phyloP scores from a whole-genome alignment of 176 grass and related monocot species.

The Aegilops umbellulata region DNA sequence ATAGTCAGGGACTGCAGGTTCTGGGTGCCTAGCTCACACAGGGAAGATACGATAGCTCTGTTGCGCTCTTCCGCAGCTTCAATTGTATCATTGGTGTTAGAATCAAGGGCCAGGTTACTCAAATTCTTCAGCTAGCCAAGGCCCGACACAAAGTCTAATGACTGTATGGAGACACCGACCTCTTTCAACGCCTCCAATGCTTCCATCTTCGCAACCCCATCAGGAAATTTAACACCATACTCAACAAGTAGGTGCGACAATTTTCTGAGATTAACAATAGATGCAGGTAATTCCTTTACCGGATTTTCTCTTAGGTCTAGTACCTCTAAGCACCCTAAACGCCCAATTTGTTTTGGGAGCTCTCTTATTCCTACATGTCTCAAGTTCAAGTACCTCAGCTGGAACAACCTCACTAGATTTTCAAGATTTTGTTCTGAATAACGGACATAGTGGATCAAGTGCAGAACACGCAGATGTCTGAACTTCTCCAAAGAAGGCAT shows the following conservation, averaged over 20 bases:
- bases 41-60: background rate
- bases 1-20: background rate
- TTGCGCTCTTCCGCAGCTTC: background rate
- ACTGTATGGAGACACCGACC: background rate
- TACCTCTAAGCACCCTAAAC: background rate
- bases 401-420: background rate
- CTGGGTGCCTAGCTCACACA: background rate
- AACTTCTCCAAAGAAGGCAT: too few relatives aligned
- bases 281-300: background rate
- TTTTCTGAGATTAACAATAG: background rate
- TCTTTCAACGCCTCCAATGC: background rate
- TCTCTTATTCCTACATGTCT: background rate
- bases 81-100: background rate
- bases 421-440: too few relatives aligned
- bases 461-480: too few relatives aligned
- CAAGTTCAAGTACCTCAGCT: background rate
- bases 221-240: background rate
- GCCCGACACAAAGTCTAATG: background rate
- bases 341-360: background rate
- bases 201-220: background rate
- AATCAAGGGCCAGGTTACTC: background rate
- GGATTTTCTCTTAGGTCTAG: rapidly evolving
- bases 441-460: too few relatives aligned
- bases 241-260: background rate
- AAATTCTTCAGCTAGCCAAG: background rate